Evolutionary conservation across 495 filamentous ascomycete species (phyloP).

Genomic region (Penicillium antarcticum): DNA sequence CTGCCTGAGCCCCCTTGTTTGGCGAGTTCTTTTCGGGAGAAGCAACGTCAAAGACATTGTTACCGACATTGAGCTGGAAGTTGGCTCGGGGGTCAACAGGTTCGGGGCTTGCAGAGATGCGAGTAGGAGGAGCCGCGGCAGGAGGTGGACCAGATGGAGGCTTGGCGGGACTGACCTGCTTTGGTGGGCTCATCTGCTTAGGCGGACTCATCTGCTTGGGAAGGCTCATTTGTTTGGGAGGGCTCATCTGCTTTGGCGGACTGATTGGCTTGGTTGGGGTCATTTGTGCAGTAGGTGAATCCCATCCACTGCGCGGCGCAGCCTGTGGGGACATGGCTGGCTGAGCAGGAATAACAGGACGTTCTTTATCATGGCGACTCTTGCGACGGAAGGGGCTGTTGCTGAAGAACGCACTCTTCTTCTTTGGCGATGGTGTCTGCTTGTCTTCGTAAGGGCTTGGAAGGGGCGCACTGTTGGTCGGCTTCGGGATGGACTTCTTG

Average conservation of each 20-base stretch:
- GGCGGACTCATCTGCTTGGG: conserved; percentile 19
- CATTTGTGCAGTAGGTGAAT: conserved; percentile 19
- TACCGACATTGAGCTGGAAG: conserved; percentile 92
- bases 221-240: conserved; percentile 1
- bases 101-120: conserved; percentile 64
- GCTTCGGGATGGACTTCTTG: conserved; percentile 67
- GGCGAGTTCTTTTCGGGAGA: conserved; percentile 59
- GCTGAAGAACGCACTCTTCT: conserved; percentile 91
- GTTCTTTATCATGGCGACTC: conserved; percentile 82
- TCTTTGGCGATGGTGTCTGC: conserved; percentile 60
- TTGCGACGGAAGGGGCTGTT: conserved; percentile 94
- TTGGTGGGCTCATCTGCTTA: conserved; percentile 12
- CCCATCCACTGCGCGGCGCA: conserved; percentile 35
- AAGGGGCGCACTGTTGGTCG: conserved; percentile 45
- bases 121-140: conserved; percentile 15
- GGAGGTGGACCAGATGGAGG: conserved; percentile 5
- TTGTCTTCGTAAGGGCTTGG: conserved; percentile 56
- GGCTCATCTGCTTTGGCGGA: conserved; percentile 2
- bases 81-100: conserved; percentile 90
- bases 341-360: conserved; percentile 29
- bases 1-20: conserved; percentile 33
- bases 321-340: conserved; percentile 23
- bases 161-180: conserved; percentile 33
- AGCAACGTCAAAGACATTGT: conserved; percentile 96
- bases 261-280: conserved; percentile 1